phyloP scores from a whole-genome alignment of 768 basidiomycete species.

The Cytidiella melzeri region DNA sequence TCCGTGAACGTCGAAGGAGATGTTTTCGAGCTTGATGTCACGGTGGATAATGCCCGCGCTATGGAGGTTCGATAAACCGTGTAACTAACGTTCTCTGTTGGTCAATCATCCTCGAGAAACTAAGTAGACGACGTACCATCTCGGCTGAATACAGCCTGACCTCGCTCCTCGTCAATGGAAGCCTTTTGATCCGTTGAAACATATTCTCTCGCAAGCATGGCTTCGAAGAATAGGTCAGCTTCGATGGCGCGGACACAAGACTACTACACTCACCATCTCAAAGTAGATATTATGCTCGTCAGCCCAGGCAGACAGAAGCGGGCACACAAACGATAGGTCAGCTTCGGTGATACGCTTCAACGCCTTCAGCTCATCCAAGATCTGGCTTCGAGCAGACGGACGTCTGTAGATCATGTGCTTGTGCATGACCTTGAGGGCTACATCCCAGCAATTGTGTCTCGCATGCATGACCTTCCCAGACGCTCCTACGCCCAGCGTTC shows the following conservation, averaged over 20 bases:
- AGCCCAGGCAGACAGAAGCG: background rate
- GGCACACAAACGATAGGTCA: background rate
- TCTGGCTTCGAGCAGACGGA: background rate
- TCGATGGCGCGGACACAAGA: too few relatives aligned
- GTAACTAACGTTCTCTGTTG: constrained; percentile 4
- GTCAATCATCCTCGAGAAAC: background rate
- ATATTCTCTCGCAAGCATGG: background rate
- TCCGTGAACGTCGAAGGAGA: constrained; percentile 3
- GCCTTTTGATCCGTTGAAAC: background rate
- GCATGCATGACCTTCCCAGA: background rate
- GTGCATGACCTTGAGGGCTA: constrained; percentile 10
- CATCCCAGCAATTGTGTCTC: background rate
- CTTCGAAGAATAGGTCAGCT: background rate
- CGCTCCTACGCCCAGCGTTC: background rate
- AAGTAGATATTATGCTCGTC: constrained; percentile 2
- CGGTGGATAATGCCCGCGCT: constrained; percentile 5
- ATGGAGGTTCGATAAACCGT: constrained; percentile 1
- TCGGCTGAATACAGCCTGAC: constrained; percentile 2
- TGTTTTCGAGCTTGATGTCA: constrained; percentile 11
- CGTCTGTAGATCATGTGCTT: constrained; percentile 1
- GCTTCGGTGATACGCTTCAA: background rate
- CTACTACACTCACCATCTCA: constrained; percentile 2
- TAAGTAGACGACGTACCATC: background rate
- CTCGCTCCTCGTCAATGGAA: background rate
- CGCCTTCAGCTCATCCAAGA: background rate